Base-by-base conservation (phyloP, 306 rosid genomes). In the Quercus rubra region DNA sequence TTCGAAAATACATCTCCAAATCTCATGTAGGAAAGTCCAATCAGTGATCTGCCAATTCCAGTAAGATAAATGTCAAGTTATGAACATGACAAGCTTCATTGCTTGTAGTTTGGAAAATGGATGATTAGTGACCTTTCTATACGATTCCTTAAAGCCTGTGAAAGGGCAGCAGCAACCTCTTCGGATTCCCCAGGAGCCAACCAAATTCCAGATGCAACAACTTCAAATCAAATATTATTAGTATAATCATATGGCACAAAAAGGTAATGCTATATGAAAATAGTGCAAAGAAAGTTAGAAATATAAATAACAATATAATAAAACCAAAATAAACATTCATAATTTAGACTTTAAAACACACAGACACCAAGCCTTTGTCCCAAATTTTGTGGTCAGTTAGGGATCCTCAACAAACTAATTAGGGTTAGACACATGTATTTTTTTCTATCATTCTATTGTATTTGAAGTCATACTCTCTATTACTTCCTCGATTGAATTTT, bases 151-250 rank as follows among this genome's bases (percentile, higher is more conserved):
- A 95, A 80, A 76, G 98, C 98, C 89, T 91, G 99, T 80, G 99
- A 91, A 82, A 95, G 94, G 82, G 98, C 99, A 35, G 91, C 82
- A 7, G 98, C 98, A 82, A 91, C 94, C 87, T 95, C 99, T 87
- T 95, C 99, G 3, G 97, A 91, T 81, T 95, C 99, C 72, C 99
- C 99, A 70, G 99, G 99, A 79, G 99, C 91, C 82, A 87, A 64
- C 99, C 99, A 95, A 38, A 90, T 77, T 77, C 99, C 99, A 83
- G 88, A 92, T 20, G 97, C 94, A 89, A 89, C 92, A 83, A 93
- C 99, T 95, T 73, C 6, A 62, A 78, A 18, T 66, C 77, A 76
- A 69, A 70, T 56, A 71, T 72, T 51, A 62, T 74, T 71, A 63
- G 77, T 66, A 84, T 71, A 69, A 56, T 62, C n/a, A 71, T 49